These are phyloP conservation scores for Aspergillus niger DNA, from an alignment of 2,329 filamentous ascomycete species.

Conservation along the genomic window DNA sequence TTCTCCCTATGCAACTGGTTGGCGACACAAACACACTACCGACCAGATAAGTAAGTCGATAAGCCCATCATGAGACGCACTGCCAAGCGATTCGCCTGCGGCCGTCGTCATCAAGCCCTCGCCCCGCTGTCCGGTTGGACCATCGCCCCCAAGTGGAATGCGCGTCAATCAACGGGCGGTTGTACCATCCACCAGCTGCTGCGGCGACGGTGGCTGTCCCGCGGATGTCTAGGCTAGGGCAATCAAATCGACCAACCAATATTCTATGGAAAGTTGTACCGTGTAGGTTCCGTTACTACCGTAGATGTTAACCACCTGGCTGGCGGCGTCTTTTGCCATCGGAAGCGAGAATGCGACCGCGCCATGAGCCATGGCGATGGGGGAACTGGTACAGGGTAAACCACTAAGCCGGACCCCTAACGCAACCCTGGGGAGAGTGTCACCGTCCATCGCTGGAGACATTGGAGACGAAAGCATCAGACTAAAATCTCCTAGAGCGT, in stretches of 20 bases:
- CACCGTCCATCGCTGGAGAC: not conserved
- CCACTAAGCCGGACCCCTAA: slow-evolving; percentile 1
- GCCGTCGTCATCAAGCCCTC: slow-evolving; percentile 6
- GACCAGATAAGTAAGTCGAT: no score
- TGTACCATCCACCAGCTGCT: slow-evolving; percentile 2
- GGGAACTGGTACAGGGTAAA: not conserved
- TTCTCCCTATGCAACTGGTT: no score
- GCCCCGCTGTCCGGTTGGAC: slow-evolving; percentile 6
- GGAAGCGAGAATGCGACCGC: not conserved
- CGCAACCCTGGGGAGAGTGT: slow-evolving; percentile 10
- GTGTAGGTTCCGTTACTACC: no score
- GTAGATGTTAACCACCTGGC: no score
- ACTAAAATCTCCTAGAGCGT: slow-evolving; percentile 4
- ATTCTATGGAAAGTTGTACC: no score
- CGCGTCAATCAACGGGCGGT: slow-evolving; percentile 9
- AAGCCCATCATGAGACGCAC: slow-evolving; percentile 1
- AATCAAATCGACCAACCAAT: no score
- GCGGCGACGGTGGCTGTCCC: not conserved
- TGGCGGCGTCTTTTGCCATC: no score
- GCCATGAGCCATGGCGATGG: not conserved
- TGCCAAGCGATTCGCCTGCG: slow-evolving; percentile 5
- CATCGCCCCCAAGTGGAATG: slow-evolving; percentile 6
- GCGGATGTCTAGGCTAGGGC: not conserved
- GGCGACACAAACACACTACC: no score
- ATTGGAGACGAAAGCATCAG: not conserved